Conservation (phyloP, 257 asterid species). For the Solanum clarkiae region DNA sequence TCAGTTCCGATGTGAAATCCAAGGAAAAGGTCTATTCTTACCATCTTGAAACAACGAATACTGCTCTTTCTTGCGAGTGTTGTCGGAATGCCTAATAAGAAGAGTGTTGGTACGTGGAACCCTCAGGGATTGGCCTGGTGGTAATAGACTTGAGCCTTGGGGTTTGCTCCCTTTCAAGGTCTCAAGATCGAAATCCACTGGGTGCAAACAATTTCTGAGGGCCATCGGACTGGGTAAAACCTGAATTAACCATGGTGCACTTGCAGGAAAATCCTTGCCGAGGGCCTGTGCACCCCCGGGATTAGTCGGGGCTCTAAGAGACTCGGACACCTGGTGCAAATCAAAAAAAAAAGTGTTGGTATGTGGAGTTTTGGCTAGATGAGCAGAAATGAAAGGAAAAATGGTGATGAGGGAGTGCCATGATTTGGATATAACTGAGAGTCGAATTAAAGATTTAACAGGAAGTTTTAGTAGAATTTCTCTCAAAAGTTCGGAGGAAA, state of each 20-base stretch:
- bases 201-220: no score
- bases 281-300: no score
- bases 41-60: slow-evolving; percentile 8
- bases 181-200: no score
- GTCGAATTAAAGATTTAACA: slow-evolving; percentile 24
- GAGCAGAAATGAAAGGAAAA: slow-evolving; percentile 21
- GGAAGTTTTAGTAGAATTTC: slow-evolving; percentile 38
- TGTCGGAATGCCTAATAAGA: slow-evolving; percentile 20
- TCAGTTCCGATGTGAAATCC: slow-evolving; percentile 8
- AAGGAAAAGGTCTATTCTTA: neutral
- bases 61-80: slow-evolving; percentile 14
- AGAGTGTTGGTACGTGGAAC: neutral
- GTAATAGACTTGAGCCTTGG: no score
- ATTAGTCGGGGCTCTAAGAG: no score
- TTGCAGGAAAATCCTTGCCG: no score
- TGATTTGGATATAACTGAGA: slow-evolving; percentile 26
- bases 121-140: no score
- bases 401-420: slow-evolving; percentile 30
- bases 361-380: slow-evolving; percentile 7
- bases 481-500: slow-evolving; percentile 25
- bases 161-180: no score
- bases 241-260: no score
- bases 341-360: slow-evolving; percentile 4
- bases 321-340: no score
- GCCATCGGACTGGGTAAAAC: no score